These are phyloP conservation scores for Botrytis medusae DNA, from an alignment of 2,329 filamentous ascomycete genomes.

Conservation along the genomic window DNA sequence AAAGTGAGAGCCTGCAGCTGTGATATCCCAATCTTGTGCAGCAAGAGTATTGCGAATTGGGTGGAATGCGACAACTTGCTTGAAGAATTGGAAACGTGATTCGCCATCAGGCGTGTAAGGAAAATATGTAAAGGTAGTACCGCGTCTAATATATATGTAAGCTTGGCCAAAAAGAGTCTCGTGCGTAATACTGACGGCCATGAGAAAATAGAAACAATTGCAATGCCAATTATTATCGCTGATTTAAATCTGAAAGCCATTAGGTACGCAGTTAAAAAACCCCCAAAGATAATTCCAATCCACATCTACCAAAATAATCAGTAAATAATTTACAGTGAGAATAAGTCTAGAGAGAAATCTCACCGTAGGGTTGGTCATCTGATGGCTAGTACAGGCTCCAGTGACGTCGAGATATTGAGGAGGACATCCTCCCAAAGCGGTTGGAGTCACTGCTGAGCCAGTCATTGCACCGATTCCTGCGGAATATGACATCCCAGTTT, in stretches of 20 bases:
- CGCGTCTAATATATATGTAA: slow-evolving; percentile 47
- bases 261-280: slow-evolving; percentile 75
- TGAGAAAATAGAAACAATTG: slow-evolving; percentile 69
- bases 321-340: neutral
- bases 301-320: slow-evolving; percentile 58
- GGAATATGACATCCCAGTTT: slow-evolving; percentile 70
- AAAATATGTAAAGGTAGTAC: slow-evolving; percentile 71
- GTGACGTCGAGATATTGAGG: slow-evolving; percentile 51
- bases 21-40: slow-evolving; percentile 65
- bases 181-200: slow-evolving; percentile 59
- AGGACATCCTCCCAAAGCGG: slow-evolving; percentile 75
- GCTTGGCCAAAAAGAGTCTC: neutral
- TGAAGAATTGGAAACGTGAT: slow-evolving; percentile 69
- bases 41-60: slow-evolving; percentile 64
- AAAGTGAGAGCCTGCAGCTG: slow-evolving; percentile 55
- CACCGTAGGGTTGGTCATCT: slow-evolving; percentile 76
- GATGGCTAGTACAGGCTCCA: slow-evolving; percentile 55
- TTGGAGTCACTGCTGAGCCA: slow-evolving; percentile 65
- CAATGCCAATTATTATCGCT: slow-evolving; percentile 71
- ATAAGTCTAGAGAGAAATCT: slow-evolving; percentile 23
- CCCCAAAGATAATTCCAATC: slow-evolving; percentile 80
- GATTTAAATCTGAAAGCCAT: slow-evolving; percentile 77
- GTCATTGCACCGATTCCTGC: slow-evolving; percentile 77
- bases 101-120: slow-evolving; percentile 64
- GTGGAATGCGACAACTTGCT: slow-evolving; percentile 68